Evolutionary conservation across 192 early-diverging fungal species (phyloP).

Genomic region (Coemansia sp.): DNA sequence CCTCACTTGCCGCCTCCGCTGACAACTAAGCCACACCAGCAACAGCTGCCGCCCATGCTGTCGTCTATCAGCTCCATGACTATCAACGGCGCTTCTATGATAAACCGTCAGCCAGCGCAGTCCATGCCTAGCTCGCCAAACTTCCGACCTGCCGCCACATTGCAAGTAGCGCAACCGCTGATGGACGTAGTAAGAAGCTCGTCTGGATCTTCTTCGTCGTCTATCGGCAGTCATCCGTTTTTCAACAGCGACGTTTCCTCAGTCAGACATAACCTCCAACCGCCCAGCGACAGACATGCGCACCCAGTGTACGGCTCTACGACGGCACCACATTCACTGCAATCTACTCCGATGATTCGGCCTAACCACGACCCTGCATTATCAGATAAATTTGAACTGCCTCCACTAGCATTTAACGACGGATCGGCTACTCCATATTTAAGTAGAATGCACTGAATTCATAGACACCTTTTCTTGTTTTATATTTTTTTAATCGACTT

Average conservation of each 20-base stretch:
- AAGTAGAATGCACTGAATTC: not conserved
- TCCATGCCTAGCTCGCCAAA: slow-evolving; percentile 56
- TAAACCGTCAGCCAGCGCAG: slow-evolving; percentile 25
- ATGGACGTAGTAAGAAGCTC: slow-evolving; percentile 1
- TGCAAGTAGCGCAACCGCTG: not conserved
- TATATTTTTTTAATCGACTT: not conserved
- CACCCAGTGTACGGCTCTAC: slow-evolving; percentile 14
- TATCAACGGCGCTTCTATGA: not conserved
- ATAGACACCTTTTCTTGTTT: slow-evolving; percentile 1
- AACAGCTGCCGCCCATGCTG: not conserved
- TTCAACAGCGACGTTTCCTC: slow-evolving; percentile 52
- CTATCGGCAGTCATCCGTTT: slow-evolving; percentile 31
- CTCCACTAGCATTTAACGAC: slow-evolving; percentile 10
- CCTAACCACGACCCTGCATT: slow-evolving; percentile 21
- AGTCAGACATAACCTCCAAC: slow-evolving; percentile 47
- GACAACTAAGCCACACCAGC: not conserved
- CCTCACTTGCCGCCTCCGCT: not conserved
- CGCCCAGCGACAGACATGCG: slow-evolving; percentile 15
- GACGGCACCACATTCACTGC: slow-evolving; percentile 30
- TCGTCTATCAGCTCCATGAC: slow-evolving; percentile 10
- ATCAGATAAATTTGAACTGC: slow-evolving; percentile 28
- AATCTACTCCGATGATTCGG: slow-evolving; percentile 48
- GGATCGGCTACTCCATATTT: slow-evolving; percentile 3
- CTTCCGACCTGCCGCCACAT: not conserved
- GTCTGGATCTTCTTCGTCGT: not conserved